These are phyloP conservation scores for Emericellopsis terricola DNA, from an alignment of 495 filamentous ascomycete genomes.

Conservation along the genomic window DNA sequence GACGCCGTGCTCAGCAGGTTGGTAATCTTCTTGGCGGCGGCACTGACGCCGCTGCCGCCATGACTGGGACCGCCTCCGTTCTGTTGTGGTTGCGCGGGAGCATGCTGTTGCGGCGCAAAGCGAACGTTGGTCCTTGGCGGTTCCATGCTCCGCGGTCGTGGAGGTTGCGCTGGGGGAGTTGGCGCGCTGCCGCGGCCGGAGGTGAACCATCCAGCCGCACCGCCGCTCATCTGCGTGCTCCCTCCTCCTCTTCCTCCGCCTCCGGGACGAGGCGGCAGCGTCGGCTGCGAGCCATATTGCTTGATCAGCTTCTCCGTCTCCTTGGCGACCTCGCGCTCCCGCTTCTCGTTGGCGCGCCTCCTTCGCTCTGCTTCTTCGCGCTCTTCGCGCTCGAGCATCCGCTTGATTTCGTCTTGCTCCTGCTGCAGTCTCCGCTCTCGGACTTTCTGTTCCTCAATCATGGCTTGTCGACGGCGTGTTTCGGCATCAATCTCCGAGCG, in stretches of 20 bases:
- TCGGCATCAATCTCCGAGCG: constrained; percentile 45
- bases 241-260: too few species aligned
- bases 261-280: constrained; percentile 1
- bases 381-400: constrained; percentile 65
- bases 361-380: constrained; percentile 52
- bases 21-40: not conserved
- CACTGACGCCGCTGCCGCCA: too few species aligned
- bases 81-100: constrained; percentile 1
- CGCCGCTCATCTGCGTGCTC: not conserved
- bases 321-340: constrained; percentile 42
- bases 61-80: not conserved
- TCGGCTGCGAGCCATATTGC: constrained; percentile 41
- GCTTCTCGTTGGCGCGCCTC: constrained; percentile 29
- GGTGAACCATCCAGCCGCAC: not conserved
- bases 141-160: constrained; percentile 23
- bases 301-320: constrained; percentile 71
- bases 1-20: too few species aligned
- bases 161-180: constrained; percentile 18
- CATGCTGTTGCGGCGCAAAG: constrained; percentile 8
- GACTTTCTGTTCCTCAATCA: constrained; percentile 31
- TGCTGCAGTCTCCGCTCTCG: constrained; percentile 18
- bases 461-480: constrained; percentile 38
- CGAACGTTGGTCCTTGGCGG: constrained; percentile 6
- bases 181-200: constrained; percentile 6
- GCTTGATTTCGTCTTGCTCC: constrained; percentile 53